Base-by-base conservation (phyloP, 805 yeast genomes). In the Kuraishia borneana region DNA sequence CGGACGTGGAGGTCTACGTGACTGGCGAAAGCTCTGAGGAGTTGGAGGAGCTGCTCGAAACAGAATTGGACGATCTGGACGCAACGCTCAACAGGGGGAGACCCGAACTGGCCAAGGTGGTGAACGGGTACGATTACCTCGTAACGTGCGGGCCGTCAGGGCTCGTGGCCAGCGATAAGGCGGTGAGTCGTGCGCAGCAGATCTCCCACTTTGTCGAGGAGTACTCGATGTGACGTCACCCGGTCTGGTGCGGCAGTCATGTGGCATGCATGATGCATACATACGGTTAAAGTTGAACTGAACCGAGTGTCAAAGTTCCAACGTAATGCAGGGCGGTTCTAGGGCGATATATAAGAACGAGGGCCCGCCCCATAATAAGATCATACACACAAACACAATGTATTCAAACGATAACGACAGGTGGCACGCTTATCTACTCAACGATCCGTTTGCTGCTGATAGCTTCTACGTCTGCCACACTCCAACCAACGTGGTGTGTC, bases 381-480 rank as follows among this genome's bases (percentile, higher is more conserved):
- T 4, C 21, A 26, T 16, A 6, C 36, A 18, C 23, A 32, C 27
- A 12, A 30, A 25, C 26, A 62, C 60, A 65, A 54, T 54, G 29
- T 68, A 69, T 47, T 49, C 61, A 1, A 49, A 67, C 5, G 70
- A 67, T 28, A 47, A 56, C 10, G 51, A 68, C 27, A 73, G 64
- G 46, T 71, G 78, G 78, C 70, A 66, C 34, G 83, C 83, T 1
- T 76, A 73, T 50, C 76, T 73, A 45, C 73, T 72, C 50, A 61
- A 68, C 39, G 84, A 77, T 46, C 82, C 84, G 1, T 73, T 72
- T 44, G 78, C 83, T 9, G 68, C 78, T 0, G 70, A 69, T 28
- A 56, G 71, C 18, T 79, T 78, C 42, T 54, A 61, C 32, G 79
- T 73, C 17, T 63, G 74, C 44, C 64, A 67, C 48, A 58, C 58